Base-by-base conservation (phyloP, 352 stramenopile species). In the Proteromonas lacertae region DNA sequence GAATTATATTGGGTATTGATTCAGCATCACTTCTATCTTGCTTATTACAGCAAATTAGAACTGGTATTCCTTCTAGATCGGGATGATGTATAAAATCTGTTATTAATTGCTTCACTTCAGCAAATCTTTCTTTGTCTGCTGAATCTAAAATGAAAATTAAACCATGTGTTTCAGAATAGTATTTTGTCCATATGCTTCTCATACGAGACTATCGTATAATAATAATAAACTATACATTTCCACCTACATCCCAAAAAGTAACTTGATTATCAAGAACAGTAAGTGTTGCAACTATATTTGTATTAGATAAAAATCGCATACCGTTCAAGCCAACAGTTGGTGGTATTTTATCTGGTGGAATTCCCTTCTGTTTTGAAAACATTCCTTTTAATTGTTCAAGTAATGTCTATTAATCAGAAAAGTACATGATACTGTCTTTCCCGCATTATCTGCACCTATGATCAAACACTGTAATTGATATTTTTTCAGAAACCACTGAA, bases 241-340 rank as follows among this genome's bases (percentile, higher is more conserved):
- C 70, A 34, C 70, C 70, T 8, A 86, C 46, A 41, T 86, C 70
- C 70, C 70, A 86, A 43, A 83, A 82, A 43, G 80, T 79, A 38
- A 86, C 53, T 21, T 63, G 56, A 23, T 54, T 71, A 13, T 68
- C 62, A 41, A 57, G 53, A 40, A 83, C 64, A 50, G 81, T 62
- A 41, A 62, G 55, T 19, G 55, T 60, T 16, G 48, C 53, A 21
- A 62, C 43, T 38, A 42, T 24, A 18, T 25, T 12, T 28, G 21
- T 36, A 23, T 30, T 29, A 7, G 4, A 4, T 9, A 29, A n/a
- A 4, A 38, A n/a, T 7, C 14, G 28, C 48, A 22, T 56, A 77
- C 64, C 68, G 43, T 86, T 86, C 10, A 86, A 52, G 7, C 70
- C 70, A 31, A 86, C 65, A 1, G 70, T 86, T 10, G 70, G 70